Evolutionary conservation across 2,329 filamentous ascomycete species (phyloP).

Genomic region (Sporothrix dimorphospora): DNA sequence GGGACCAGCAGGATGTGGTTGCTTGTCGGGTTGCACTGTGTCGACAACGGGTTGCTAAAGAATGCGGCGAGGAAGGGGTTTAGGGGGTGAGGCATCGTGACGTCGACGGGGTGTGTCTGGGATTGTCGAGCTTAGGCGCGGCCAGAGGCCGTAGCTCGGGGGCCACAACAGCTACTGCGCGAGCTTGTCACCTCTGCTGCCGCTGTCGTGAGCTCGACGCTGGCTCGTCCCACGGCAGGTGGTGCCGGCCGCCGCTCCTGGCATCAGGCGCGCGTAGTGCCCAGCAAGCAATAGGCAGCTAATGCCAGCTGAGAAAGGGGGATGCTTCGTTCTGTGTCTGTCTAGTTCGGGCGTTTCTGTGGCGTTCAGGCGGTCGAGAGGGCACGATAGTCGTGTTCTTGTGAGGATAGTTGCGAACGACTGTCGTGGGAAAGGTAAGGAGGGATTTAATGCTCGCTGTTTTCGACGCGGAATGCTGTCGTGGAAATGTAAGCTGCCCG

Average conservation of each 20-base stretch:
- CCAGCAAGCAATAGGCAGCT: neutral
- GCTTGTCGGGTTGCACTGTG: constrained; percentile 88
- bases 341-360: neutral
- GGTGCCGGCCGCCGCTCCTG: constrained; percentile 26
- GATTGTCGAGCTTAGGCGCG: neutral
- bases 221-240: constrained; percentile 25
- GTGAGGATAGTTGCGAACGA: neutral
- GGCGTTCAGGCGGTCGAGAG: neutral
- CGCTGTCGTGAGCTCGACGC: neutral
- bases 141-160: neutral
- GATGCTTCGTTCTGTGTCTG: neutral
- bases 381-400: neutral
- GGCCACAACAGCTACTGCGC: neutral
- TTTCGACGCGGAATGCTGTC: constrained; percentile 6
- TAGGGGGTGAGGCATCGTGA: constrained; percentile 61
- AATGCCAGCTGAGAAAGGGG: neutral
- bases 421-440: neutral
- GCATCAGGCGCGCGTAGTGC: constrained; percentile 25
- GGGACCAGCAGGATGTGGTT: constrained; percentile 94
- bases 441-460: neutral
- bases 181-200: constrained; percentile 39
- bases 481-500: neutral
- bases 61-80: constrained; percentile 98
- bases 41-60: constrained; percentile 91
- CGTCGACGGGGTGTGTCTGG: neutral